Evolutionary conservation across 2,329 filamentous ascomycete species (phyloP), one percentile per base, ranked within the genome.

Genomic region (Pseudogymnoascus sp.): DNA sequence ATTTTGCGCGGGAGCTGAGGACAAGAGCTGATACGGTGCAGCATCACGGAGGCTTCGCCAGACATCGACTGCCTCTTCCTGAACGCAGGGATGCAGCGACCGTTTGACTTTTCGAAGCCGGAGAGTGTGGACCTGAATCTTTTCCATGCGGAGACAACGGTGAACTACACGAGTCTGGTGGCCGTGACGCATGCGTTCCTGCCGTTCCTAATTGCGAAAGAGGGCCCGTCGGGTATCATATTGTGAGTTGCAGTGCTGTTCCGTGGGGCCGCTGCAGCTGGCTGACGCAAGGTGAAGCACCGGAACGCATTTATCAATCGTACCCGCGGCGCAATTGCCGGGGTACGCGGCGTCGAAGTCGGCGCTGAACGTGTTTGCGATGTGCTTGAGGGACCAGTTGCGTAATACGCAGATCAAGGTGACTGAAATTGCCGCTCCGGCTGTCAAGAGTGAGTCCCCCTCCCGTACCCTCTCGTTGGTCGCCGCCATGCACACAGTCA

Each of bases 61-160:
- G 72, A 78, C 29, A 77, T 86, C 29, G 82, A 85, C 72, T 79
- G 78, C 66, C 69, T 87, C 26, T 71, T 87, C 62, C 72, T 86
- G 60, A 86, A 85, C 69, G 79, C 83, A 0, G 83, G 83, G 7
- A 75, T 82, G 33, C 83, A 87, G 69, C 73, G 74, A 29, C 69
- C 68, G 0, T 71, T 81, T 43, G 73, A 82, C 70, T 79, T 84
- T 68, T 72, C 76, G 5, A 70, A 75, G 16, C 79, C 81, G 2
- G 72, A 72, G 5, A 74, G 70, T 4, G 74, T 81, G 60, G 69
- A 77, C 49, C 68, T 80, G 2, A 52, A 65, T 1, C 23, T 65
- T 0, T 72, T 80, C 41, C 65, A 75, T 43, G 63, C 66, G 1
- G 77, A 81, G 63, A 65, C 80, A 8, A 73, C 69, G 2, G 73